phyloP scores from a whole-genome alignment of 306 rosid genomes.

The Mimosa pudica region DNA sequence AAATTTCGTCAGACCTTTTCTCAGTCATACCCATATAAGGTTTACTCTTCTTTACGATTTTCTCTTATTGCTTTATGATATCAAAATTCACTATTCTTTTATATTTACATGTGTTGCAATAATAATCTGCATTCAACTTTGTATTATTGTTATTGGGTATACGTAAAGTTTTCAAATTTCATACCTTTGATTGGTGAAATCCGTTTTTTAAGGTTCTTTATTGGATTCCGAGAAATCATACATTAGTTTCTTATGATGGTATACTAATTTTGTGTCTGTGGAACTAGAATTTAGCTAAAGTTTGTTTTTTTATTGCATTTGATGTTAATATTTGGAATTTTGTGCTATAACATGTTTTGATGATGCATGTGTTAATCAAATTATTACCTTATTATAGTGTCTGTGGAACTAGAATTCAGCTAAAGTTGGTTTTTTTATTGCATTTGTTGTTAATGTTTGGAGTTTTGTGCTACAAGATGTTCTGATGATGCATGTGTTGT shows the following conservation, averaged over 20 bases:
- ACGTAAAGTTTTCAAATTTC: background rate
- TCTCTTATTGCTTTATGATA: background rate
- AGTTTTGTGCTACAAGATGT: background rate
- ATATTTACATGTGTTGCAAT: background rate
- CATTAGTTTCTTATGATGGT: background rate
- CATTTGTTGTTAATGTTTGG: background rate
- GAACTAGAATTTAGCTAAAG: background rate
- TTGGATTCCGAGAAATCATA: background rate
- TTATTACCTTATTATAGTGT: background rate
- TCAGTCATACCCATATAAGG: background rate
- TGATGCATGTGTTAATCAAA: background rate
- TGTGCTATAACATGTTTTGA: background rate
- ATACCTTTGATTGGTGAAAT: background rate
- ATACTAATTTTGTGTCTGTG: too few relatives aligned
- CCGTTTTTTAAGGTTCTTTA: background rate
- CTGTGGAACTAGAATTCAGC: background rate
- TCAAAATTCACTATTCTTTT: background rate
- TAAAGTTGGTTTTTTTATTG: background rate
- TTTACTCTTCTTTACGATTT: background rate
- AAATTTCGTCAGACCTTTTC: constrained; percentile 3
- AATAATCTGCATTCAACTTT: too few relatives aligned
- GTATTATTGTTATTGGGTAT: background rate
- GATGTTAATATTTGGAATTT: background rate
- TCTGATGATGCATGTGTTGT: background rate
- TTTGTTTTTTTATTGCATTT: background rate